Evolutionary conservation across 179 eudicot genomes (phyloP).

Genomic region (Beta macrorhiza): DNA sequence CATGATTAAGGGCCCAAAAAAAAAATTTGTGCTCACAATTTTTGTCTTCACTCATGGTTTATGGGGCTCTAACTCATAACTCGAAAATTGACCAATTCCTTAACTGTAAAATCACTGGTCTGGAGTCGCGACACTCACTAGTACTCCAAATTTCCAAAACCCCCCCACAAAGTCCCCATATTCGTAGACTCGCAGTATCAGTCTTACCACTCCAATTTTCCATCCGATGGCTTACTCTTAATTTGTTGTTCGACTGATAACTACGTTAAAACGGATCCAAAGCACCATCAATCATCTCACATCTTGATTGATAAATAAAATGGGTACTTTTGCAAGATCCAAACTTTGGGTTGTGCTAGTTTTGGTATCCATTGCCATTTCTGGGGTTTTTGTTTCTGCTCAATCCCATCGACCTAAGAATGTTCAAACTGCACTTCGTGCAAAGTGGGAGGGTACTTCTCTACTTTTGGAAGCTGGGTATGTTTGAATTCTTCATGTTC

Average conservation of each 20-base stretch:
- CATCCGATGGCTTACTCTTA: constrained; percentile 9
- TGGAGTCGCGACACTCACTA: too few relatives aligned
- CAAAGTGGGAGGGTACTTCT: constrained; percentile 88
- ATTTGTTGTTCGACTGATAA: neutral
- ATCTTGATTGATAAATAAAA: constrained; percentile 19
- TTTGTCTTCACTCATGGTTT: too few relatives aligned
- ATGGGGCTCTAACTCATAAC: too few relatives aligned
- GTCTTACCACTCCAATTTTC: neutral
- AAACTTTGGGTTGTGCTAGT: constrained; percentile 40
- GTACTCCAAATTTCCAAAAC: too few relatives aligned
- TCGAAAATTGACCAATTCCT: too few relatives aligned
- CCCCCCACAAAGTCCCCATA: too few relatives aligned
- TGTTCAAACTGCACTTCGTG: constrained; percentile 86
- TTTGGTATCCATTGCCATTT: constrained; percentile 30
- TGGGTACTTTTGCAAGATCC: constrained; percentile 56
- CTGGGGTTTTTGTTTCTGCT: constrained; percentile 47
- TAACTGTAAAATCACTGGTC: too few relatives aligned
- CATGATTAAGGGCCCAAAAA: too few relatives aligned
- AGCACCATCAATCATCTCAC: neutral
- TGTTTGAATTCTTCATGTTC: neutral
- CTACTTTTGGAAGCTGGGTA: constrained; percentile 94
- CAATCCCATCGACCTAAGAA: constrained; percentile 67
- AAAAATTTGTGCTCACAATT: too few relatives aligned
- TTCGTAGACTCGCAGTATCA: too few relatives aligned
- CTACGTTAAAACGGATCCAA: constrained; percentile 10